phyloP scores from a whole-genome alignment of 1,284 basidiomycete genomes.

The Somion occarium region DNA sequence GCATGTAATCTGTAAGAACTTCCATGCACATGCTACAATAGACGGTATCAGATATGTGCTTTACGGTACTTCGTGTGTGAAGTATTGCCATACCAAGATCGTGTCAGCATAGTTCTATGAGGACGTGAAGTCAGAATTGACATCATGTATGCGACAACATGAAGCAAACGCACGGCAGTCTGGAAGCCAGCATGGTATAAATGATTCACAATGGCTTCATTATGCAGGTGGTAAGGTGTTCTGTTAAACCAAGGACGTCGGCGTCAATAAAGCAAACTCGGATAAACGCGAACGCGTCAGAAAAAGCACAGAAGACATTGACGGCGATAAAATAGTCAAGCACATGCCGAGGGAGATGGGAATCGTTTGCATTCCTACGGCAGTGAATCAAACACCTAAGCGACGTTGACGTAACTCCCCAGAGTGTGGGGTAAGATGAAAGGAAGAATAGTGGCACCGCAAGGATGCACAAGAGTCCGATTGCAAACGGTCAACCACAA shows the following conservation, averaged over 20 bases:
- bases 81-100: constrained; percentile 50
- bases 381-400: no score
- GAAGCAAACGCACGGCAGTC: constrained; percentile 64
- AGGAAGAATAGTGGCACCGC: no score
- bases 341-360: no score
- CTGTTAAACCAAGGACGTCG: constrained; percentile 23
- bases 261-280: constrained; percentile 6
- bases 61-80: not conserved
- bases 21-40: constrained; percentile 63
- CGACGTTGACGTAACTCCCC: no score
- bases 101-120: constrained; percentile 76
- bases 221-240: constrained; percentile 43
- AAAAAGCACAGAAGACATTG: no score
- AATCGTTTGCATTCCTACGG: no score
- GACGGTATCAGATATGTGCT: not conserved
- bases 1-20: constrained; percentile 72
- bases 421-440: no score
- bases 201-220: constrained; percentile 70
- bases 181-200: constrained; percentile 76
- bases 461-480: no score
- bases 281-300: not conserved
- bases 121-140: constrained; percentile 9
- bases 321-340: not conserved
- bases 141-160: not conserved
- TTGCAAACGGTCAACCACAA: no score